phyloP scores from a whole-genome alignment of 2,329 filamentous ascomycete species.

The Fusarium lyarnte region DNA sequence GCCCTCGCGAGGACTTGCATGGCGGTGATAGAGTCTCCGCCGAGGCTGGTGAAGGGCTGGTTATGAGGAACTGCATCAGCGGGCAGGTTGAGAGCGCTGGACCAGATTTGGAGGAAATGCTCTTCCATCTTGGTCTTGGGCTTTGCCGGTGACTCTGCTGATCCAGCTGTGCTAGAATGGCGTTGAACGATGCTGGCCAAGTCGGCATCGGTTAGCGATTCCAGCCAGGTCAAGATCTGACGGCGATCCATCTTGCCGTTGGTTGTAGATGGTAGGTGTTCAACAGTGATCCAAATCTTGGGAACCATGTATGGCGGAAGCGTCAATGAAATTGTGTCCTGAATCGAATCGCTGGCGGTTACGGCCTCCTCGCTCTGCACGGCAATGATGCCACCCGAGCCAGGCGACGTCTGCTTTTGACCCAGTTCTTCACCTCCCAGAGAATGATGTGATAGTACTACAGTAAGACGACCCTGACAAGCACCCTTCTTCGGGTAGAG shows the following conservation, averaged over 20 bases:
- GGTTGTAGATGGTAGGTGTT: background rate
- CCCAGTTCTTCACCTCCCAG: no score
- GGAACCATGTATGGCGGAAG: background rate
- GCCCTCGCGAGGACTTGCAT: background rate
- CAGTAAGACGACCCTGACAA: background rate
- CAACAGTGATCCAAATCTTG: background rate
- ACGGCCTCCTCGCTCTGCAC: background rate
- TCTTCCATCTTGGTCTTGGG: background rate
- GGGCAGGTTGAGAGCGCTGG: background rate
- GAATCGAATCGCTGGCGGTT: background rate
- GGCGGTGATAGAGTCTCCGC: background rate
- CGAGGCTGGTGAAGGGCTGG: background rate
- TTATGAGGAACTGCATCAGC: background rate
- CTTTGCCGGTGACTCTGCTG: background rate
- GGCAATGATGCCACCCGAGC: background rate
- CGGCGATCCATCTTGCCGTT: background rate
- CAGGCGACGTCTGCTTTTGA: background rate
- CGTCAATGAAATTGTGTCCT: background rate
- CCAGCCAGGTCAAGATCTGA: background rate
- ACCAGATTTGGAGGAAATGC: background rate
- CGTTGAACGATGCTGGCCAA: background rate
- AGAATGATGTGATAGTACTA: background rate
- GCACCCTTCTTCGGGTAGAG: background rate
- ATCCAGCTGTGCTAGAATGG: background rate
- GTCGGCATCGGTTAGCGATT: background rate